Evolutionary conservation across 192 early-diverging fungal species (phyloP).

Genomic region (Jimgerdemannia lactiflua): DNA sequence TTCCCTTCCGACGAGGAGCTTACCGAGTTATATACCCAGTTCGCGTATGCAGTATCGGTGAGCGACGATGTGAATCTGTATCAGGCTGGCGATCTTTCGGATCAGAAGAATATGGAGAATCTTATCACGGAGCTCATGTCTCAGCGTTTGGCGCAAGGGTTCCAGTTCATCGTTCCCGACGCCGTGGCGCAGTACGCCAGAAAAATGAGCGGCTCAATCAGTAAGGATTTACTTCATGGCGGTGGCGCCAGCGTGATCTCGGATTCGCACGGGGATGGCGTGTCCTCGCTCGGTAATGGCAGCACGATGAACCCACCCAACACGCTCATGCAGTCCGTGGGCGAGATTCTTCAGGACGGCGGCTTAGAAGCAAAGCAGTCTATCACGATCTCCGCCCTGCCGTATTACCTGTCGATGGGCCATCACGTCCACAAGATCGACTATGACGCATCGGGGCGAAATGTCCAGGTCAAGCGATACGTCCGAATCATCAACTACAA

Average conservation of each 20-base stretch:
- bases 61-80: constrained; percentile 45
- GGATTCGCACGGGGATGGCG: neutral
- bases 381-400: neutral
- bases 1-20: constrained; percentile 73
- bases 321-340: neutral
- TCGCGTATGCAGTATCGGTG: constrained; percentile 69
- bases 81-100: constrained; percentile 33
- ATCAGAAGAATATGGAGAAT: constrained; percentile 42
- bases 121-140: constrained; percentile 83
- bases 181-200: constrained; percentile 2
- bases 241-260: neutral
- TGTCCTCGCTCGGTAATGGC: neutral
- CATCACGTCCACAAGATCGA: constrained; percentile 86
- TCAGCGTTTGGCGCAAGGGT: constrained; percentile 91
- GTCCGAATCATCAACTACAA: constrained; percentile 64
- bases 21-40: constrained; percentile 64
- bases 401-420: constrained; percentile 83
- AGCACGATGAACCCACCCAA: neutral
- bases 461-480: constrained; percentile 88
- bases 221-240: neutral
- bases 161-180: constrained; percentile 73
- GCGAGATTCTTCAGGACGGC: neutral
- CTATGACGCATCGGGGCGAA: constrained; percentile 64
- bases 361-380: neutral
- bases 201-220: neutral